These are phyloP conservation scores for Cercospora sp. DNA, from an alignment of 2,329 filamentous ascomycete genomes.

Conservation along the genomic window DNA sequence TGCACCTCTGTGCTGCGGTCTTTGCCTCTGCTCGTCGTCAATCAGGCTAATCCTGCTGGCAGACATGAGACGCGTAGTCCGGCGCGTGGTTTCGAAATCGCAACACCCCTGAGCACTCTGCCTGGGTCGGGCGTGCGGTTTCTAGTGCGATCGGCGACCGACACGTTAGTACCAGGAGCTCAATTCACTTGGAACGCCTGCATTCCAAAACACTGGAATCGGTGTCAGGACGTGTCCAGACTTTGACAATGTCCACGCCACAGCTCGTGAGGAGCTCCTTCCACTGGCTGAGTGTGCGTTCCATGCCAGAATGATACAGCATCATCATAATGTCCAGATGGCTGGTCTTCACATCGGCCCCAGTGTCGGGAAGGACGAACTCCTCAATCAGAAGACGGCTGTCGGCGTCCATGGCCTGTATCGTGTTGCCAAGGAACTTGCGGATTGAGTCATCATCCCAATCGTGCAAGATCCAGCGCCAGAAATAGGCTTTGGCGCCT, in stretches of 20 bases:
- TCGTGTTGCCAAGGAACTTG: slow-evolving; percentile 27
- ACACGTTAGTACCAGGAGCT: neutral
- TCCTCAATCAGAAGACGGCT: slow-evolving; percentile 33
- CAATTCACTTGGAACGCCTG: neutral
- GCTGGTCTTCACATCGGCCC: slow-evolving; percentile 16
- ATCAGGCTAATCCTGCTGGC: neutral
- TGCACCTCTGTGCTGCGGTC: neutral
- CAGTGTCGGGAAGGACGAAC: slow-evolving; percentile 25
- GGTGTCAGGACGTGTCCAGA: slow-evolving; percentile 18
- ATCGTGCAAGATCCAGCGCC: slow-evolving; percentile 33
- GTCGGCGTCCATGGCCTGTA: slow-evolving; percentile 26
- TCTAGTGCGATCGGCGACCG: neutral
- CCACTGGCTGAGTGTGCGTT: slow-evolving; percentile 18
- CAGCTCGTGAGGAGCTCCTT: slow-evolving; percentile 2
- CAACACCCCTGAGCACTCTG: neutral
- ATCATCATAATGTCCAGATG: slow-evolving; percentile 22
- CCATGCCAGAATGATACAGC: slow-evolving; percentile 18
- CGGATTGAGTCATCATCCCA: slow-evolving; percentile 30
- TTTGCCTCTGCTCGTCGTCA: neutral
- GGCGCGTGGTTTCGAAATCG: neutral
- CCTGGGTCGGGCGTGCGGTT: neutral
- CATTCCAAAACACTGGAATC: slow-evolving; percentile 19
- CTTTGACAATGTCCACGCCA: slow-evolving; percentile 16
- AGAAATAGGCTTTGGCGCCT: slow-evolving; percentile 32
- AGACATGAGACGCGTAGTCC: neutral